These are phyloP conservation scores for Maudiozyma bulderi DNA, from an alignment of 805 yeast species.

Conservation along the genomic window DNA sequence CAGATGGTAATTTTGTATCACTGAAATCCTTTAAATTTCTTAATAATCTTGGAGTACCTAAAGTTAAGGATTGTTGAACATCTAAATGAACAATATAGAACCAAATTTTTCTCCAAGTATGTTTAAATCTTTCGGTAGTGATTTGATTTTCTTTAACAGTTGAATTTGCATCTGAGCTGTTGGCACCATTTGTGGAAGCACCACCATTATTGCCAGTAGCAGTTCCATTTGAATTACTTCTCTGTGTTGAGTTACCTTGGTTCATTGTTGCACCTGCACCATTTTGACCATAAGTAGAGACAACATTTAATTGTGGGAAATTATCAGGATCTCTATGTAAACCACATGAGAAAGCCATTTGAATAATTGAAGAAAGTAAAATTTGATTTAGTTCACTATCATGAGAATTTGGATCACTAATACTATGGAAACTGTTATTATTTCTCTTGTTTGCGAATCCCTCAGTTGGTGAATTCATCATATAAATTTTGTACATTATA, in stretches of 20 bases:
- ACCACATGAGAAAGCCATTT: slow-evolving; percentile 61
- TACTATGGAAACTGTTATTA: slow-evolving; percentile 8
- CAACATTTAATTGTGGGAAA: slow-evolving; percentile 35
- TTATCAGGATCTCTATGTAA: slow-evolving; percentile 57
- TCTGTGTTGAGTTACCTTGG: background rate
- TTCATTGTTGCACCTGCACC: background rate
- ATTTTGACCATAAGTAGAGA: slow-evolving; percentile 9
- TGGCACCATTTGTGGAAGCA: no score
- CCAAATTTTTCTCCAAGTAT: slow-evolving; percentile 55
- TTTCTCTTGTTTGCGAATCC: slow-evolving; percentile 6
- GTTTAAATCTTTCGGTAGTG: slow-evolving; percentile 32
- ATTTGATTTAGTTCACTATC: slow-evolving; percentile 54
- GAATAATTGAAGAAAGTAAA: slow-evolving; percentile 45
- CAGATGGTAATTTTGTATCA: slow-evolving; percentile 37
- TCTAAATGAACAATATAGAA: slow-evolving; percentile 36
- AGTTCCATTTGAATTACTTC: slow-evolving; percentile 4
- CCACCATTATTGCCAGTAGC: no score
- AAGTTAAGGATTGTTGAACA: slow-evolving; percentile 33
- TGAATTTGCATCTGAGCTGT: background rate
- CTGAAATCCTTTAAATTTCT: slow-evolving; percentile 32
- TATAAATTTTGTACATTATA: slow-evolving; percentile 45
- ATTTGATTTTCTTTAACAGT: slow-evolving; percentile 11
- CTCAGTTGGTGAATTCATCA: slow-evolving; percentile 45
- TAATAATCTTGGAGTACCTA: slow-evolving; percentile 34
- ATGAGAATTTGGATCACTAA: slow-evolving; percentile 17